Evolutionary conservation across 495 filamentous ascomycete genomes (phyloP), one percentile per base, ranked within the genome.

Genomic region (Aspergillus homomorphus): DNA sequence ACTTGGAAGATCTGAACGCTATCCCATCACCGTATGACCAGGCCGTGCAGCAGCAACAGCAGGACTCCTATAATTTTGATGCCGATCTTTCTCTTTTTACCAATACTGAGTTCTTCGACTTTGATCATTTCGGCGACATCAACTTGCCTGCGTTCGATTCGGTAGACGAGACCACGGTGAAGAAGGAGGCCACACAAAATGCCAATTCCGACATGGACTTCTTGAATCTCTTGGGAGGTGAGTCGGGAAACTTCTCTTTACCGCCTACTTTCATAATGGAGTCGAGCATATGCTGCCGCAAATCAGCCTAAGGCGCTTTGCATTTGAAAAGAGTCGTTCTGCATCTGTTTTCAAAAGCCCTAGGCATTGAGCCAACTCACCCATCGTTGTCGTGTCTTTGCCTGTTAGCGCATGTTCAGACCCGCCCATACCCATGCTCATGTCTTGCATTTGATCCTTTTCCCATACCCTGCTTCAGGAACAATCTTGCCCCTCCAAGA

Each of bases 21-120:
- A 82, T 91, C 48, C 84, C 83, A 0, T 83, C 87, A 8, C 77
- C 84, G 15, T 82, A 89, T 65, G 87, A 91, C 57, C 74, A 84
- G 50, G 79, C 85, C 7, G 64, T 82, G 48, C 84, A 86, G 59
- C 70, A 78, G 63, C 75, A 77, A 50, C 74, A 75, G 58, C 71
- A 77, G 56, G 84, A 89, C 30, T 71, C 72, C 45, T 81, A 84
- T 74, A 85, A 80, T 58, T 71, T 84, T 66, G 87, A 89, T 64
- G 82, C 87, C 53, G 91, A 94, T 49, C 80, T 98, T 46, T 89
- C 88, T 26, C 79, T 95, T 62, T 96, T 97, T 81, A 95, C 91
- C 58, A 96, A 97, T 73, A 84, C 90, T 50, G 87, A 94, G 57
- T 98, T 97, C 80, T 90, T 90, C 72, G 92, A 96, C 72, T 92